These are phyloP conservation scores for Protoeuglena noctilucae DNA, from an alignment of 139 green algal species.

Conservation along the genomic window DNA sequence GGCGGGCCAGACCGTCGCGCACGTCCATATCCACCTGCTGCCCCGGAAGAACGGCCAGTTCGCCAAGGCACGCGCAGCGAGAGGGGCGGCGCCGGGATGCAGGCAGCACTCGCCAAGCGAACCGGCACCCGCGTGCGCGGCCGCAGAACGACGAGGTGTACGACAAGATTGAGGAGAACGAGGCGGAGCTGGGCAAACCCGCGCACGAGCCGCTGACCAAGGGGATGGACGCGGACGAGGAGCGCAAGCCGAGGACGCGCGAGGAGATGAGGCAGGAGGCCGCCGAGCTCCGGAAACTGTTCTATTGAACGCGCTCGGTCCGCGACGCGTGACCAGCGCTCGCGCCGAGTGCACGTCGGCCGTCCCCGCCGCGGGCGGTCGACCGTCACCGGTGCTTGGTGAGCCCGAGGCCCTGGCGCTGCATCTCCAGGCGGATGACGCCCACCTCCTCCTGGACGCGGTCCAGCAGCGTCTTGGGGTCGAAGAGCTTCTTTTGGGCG, in stretches of 20 bases:
- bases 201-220: constrained; percentile 12
- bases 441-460: constrained; percentile 40
- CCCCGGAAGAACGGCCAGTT: constrained; percentile 72
- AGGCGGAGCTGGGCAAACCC: constrained; percentile 3
- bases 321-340: too few relatives aligned
- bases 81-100: too few relatives aligned
- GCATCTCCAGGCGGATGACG: too few relatives aligned
- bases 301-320: too few relatives aligned
- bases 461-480: constrained; percentile 39
- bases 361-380: too few relatives aligned
- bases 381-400: too few relatives aligned
- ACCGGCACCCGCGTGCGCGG: too few relatives aligned
- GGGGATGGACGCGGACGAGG: constrained; percentile 51
- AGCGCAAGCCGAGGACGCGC: constrained; percentile 38
- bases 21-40: constrained; percentile 92
- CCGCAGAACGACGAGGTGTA: constrained; percentile 93
- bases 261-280: constrained; percentile 76
- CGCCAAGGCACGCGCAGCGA: too few relatives aligned
- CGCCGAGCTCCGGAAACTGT: constrained; percentile 20
- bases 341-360: too few relatives aligned
- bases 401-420: too few relatives aligned
- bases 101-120: too few relatives aligned
- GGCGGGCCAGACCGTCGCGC: constrained; percentile 83
- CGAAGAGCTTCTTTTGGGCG: constrained; percentile 49
- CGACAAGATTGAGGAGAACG: constrained; percentile 39